These are phyloP conservation scores for Wallacemonas rigidus DNA, from an alignment of 208 protist species.

Conservation along the genomic window DNA sequence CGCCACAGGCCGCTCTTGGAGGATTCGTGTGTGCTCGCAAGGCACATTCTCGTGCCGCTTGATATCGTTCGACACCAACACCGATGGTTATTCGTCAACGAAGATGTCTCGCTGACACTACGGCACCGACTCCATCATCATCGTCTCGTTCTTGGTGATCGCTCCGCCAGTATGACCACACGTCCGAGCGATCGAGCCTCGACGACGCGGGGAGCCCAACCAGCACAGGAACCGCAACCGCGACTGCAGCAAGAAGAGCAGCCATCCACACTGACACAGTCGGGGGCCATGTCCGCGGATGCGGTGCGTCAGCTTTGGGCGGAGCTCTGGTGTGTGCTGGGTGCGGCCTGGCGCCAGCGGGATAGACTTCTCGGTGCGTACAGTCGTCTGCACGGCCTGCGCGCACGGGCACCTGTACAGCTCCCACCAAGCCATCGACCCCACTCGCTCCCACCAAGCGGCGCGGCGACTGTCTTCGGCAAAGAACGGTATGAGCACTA, in stretches of 20 bases:
- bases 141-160: slow-evolving; percentile 32
- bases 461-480: slow-evolving; percentile 18
- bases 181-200: neutral
- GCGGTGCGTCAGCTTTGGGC: slow-evolving; percentile 48
- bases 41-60: slow-evolving; percentile 50
- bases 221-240: neutral
- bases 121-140: slow-evolving; percentile 52
- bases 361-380: slow-evolving; percentile 59
- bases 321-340: slow-evolving; percentile 57
- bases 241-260: neutral
- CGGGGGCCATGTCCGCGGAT: slow-evolving; percentile 17
- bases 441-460: slow-evolving; percentile 20
- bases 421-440: slow-evolving; percentile 8
- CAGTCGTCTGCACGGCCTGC: slow-evolving; percentile 11
- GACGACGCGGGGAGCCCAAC: neutral
- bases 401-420: neutral
- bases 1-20: slow-evolving; percentile 48
- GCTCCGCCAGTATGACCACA: neutral
- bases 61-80: slow-evolving; percentile 58
- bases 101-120: slow-evolving; percentile 61
- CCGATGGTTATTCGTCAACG: slow-evolving; percentile 65
- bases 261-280: neutral
- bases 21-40: slow-evolving; percentile 50
- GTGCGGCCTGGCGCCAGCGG: slow-evolving; percentile 75
- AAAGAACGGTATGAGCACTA: slow-evolving; percentile 23